Base-by-base conservation (phyloP, 106 monocot species). In the Ottelia alismoides region DNA sequence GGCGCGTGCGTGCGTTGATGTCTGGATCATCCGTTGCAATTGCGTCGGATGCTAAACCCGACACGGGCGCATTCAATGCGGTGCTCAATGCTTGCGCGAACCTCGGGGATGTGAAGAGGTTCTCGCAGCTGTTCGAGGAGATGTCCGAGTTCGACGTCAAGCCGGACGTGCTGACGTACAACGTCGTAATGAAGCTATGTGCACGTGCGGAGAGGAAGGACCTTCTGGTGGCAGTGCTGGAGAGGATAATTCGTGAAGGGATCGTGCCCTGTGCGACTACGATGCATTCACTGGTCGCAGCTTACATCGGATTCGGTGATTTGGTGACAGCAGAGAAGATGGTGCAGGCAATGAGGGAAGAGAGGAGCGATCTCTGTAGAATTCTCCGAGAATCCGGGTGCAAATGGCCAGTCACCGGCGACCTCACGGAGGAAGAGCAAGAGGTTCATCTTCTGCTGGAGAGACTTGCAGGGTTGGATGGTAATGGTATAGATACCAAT, bases 61-160 rank as follows among this genome's bases (percentile, higher is more conserved):
- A 92, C 69, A 74, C 82, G 28, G 82, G 68, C 0, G 92, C 92
- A 10, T 92, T 87, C 70, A 87, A 92, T 21, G 86, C 92, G 25
- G 87, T 68, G 2, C 66, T 92, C 60, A 92, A 87, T 58, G 92
- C 86, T 29, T 70, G 67, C 69, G 78, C 92, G 20, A 92, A 92
- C 54, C 62, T 87, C 22, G 92, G 92, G 44, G 74, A 87, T 58
- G 66, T 63, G 20, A 50, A 3, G 11, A 60, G 58, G 18, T 87
- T 92, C 69, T 47, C 50, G 3, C 40, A 79, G 58, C 53, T 87
- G 60, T 87, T 92, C 58, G 76, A 77, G 18, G 84, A 78, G 59
- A 94, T 94, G 94, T 61, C 64, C 3, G 63, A 69, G 55, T 84
- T 64, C 18, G 43, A 52, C 2, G 53, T 58, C 3, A 2, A 21